Evolutionary conservation across 2,329 filamentous ascomycete genomes (phyloP).

Genomic region (Aaosphaeria arxii): DNA sequence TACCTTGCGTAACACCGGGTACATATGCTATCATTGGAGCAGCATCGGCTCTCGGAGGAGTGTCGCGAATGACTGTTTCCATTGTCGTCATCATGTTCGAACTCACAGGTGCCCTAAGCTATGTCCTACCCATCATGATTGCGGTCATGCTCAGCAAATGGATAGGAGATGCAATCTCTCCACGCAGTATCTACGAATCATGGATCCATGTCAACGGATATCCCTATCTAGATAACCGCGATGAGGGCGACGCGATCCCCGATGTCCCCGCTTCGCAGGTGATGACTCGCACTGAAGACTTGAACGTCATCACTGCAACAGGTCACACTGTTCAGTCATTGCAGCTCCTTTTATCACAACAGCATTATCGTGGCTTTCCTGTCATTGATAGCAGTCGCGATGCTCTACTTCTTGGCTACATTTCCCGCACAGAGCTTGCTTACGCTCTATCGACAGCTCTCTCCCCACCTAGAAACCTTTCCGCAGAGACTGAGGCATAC

Average conservation of each 20-base stretch:
- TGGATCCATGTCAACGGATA: conserved; percentile 98
- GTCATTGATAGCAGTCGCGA: conserved; percentile 76
- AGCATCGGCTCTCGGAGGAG: conserved; percentile 87
- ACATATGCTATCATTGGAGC: conserved; percentile 97
- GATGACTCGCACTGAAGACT: conserved; percentile 90
- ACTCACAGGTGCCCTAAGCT: conserved; percentile 90
- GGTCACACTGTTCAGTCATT: conserved; percentile 83
- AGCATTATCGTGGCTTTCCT: conserved; percentile 87
- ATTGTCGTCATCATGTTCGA: conserved; percentile 99
- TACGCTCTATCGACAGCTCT: conserved; percentile 71
- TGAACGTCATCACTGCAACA: conserved; percentile 81
- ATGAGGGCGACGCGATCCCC: conserved; percentile 65
- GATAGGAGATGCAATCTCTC: conserved; percentile 93
- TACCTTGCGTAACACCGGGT: conserved; percentile 85
- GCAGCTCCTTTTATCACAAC: conserved; percentile 65
- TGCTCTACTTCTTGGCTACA: conserved; percentile 84
- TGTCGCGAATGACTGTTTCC: conserved; percentile 94
- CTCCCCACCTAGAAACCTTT: conserved; percentile 56
- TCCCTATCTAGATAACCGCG: conserved; percentile 89
- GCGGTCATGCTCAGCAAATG: conserved; percentile 98
- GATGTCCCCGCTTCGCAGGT: conserved; percentile 83
- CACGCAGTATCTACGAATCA: conserved; percentile 90
- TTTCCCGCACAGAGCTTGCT: conserved; percentile 82
- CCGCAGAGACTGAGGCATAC: conserved; percentile 72
- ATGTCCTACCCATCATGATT: conserved; percentile 98